These are phyloP conservation scores for Trichoderma sp. DNA, from an alignment of 2,329 filamentous ascomycete genomes.

Conservation along the genomic window DNA sequence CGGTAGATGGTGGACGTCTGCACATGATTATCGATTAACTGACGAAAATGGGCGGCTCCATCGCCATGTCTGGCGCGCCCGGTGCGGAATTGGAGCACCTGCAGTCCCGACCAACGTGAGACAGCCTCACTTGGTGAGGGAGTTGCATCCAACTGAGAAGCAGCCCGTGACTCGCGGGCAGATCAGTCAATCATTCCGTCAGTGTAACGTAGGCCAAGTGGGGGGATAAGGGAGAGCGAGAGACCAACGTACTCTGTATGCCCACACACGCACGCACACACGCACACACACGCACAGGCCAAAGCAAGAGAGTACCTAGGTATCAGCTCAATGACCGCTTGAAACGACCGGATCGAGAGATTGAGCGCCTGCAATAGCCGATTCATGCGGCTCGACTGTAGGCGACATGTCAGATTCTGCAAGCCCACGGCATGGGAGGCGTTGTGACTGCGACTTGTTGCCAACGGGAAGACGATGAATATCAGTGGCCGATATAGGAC, in stretches of 20 bases:
- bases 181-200: slow-evolving; percentile 25
- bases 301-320: background rate
- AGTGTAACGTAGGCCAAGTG: background rate
- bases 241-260: background rate
- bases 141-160: slow-evolving; percentile 7
- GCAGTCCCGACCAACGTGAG: slow-evolving; percentile 4
- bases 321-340: background rate
- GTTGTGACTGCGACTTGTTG: background rate
- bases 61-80: background rate
- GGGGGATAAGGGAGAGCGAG: background rate
- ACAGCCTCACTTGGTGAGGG: slow-evolving; percentile 3
- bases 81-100: background rate
- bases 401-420: slow-evolving; percentile 31
- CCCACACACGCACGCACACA: background rate
- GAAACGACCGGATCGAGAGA: background rate
- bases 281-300: too few relatives aligned
- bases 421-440: slow-evolving; percentile 4
- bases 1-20: background rate
- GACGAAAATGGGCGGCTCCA: background rate
- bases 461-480: too few relatives aligned
- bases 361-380: background rate
- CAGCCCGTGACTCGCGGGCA: slow-evolving; percentile 22
- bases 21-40: background rate
- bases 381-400: slow-evolving; percentile 18
- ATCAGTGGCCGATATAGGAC: too few relatives aligned